These are phyloP conservation scores for Cyclostephanos tholiformis DNA, from an alignment of 108 stramenopile species.

Conservation along the genomic window DNA sequence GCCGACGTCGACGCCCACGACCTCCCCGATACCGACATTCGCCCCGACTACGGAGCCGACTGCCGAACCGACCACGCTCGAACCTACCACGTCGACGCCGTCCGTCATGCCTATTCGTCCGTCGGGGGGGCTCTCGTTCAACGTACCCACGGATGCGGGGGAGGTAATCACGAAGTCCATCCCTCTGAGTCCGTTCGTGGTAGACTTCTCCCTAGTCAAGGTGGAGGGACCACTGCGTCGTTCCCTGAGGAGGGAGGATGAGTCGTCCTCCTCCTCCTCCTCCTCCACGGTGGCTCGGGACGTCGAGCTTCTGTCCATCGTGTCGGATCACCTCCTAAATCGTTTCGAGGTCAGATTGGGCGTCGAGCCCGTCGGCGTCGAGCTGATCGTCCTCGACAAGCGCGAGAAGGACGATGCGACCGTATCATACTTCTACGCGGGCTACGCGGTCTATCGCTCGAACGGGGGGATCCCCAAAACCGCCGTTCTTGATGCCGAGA, in stretches of 20 bases:
- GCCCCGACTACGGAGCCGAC: background rate
- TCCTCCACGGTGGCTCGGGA: background rate
- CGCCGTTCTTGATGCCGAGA: background rate
- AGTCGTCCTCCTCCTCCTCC: background rate
- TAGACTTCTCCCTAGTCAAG: background rate
- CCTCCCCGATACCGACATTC: background rate
- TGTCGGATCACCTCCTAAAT: constrained; percentile 3
- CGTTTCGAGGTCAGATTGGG: background rate
- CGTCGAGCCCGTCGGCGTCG: background rate
- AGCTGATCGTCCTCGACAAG: constrained; percentile 2
- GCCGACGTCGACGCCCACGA: background rate
- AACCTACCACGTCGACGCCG: background rate
- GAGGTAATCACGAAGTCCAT: background rate
- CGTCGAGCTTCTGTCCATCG: constrained; percentile 6
- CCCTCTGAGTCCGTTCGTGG: background rate
- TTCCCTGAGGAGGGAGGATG: background rate
- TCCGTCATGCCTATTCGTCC: background rate
- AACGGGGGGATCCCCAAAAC: background rate
- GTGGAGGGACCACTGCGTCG: background rate
- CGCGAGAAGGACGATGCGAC: background rate
- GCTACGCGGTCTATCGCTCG: background rate
- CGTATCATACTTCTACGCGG: background rate
- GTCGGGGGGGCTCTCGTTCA: background rate
- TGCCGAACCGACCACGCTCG: background rate
- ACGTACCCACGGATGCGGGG: background rate